Evolutionary conservation across 2,329 filamentous ascomycete species (phyloP).

Genomic region (Colletotrichum salicis): DNA sequence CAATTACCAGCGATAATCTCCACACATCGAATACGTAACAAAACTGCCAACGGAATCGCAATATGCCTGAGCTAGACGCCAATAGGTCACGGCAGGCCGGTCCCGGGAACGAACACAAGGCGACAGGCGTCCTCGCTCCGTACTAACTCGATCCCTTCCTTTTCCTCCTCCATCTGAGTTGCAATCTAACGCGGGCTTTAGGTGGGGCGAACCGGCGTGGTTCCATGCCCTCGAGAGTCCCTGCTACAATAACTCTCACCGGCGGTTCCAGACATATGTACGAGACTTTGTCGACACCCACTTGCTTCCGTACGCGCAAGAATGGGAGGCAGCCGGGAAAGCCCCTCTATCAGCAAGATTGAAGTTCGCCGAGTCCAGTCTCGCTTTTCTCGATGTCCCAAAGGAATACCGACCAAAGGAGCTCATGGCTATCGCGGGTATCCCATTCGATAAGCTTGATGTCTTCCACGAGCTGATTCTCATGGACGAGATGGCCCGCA

Average conservation of each 20-base stretch:
- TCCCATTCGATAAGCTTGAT: conserved; percentile 60
- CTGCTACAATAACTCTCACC: conserved; percentile 73
- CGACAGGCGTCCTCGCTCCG: conserved; percentile 13
- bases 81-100: not conserved
- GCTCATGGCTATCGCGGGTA: conserved; percentile 51
- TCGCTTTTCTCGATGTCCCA: conserved; percentile 49
- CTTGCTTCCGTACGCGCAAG: conserved; percentile 66
- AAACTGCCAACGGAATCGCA: not conserved
- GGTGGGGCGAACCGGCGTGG: conserved; percentile 43
- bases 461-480: conserved; percentile 66
- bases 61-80: not conserved
- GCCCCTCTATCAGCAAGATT: conserved; percentile 56
- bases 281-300: conserved; percentile 69
- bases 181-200: conserved; percentile 2
- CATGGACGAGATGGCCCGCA: conserved; percentile 64
- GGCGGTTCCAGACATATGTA: conserved; percentile 64
- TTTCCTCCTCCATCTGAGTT: not conserved
- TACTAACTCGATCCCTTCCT: not conserved
- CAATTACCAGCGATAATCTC: not conserved
- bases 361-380: conserved; percentile 51
- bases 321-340: conserved; percentile 70
- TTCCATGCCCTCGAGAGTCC: conserved; percentile 49
- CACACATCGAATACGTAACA: not conserved
- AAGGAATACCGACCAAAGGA: conserved; percentile 43
- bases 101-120: not conserved